These are phyloP conservation scores for Eucalyptus fibrosa DNA, from an alignment of 345 rosid species.

Conservation along the genomic window DNA sequence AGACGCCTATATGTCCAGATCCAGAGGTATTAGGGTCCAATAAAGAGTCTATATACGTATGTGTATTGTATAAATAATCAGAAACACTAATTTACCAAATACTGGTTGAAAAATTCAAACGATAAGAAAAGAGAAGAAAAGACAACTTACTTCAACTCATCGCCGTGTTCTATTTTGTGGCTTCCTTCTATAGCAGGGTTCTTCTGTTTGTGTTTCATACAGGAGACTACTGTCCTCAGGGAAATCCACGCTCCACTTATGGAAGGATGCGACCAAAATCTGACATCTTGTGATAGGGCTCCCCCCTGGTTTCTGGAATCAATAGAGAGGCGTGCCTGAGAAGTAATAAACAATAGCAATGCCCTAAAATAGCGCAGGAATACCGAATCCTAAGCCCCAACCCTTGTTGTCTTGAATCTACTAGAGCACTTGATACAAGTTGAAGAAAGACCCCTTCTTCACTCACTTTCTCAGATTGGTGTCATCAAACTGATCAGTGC, in stretches of 20 bases:
- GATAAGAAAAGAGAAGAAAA: background rate
- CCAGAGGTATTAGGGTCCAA: background rate
- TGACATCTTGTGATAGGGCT: slow-evolving; percentile 32
- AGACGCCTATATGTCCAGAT: background rate
- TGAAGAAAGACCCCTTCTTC: slow-evolving; percentile 16
- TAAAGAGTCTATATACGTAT: too few species aligned
- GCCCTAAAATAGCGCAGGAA: slow-evolving; percentile 29
- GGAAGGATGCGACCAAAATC: slow-evolving; percentile 22
- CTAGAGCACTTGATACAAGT: slow-evolving; percentile 20
- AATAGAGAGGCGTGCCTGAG: slow-evolving; percentile 20
- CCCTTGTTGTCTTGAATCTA: slow-evolving; percentile 31
- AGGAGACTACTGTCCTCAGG: slow-evolving; percentile 10
- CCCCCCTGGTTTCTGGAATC: slow-evolving; percentile 28
- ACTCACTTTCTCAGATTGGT: slow-evolving; percentile 12
- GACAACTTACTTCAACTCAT: slow-evolving; percentile 12
- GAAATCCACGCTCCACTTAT: slow-evolving; percentile 9
- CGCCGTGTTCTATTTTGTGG: slow-evolving; percentile 19
- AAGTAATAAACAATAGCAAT: slow-evolving; percentile 17
- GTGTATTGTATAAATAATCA: background rate
- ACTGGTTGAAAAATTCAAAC: background rate
- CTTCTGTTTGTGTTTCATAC: slow-evolving; percentile 14
- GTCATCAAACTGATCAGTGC: slow-evolving; percentile 25
- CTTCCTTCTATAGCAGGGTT: slow-evolving; percentile 20
- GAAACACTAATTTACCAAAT: background rate
- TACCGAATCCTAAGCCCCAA: slow-evolving; percentile 26